These are phyloP conservation scores for Sporothrix globosa DNA, from an alignment of 2,329 filamentous ascomycete genomes.

Conservation along the genomic window DNA sequence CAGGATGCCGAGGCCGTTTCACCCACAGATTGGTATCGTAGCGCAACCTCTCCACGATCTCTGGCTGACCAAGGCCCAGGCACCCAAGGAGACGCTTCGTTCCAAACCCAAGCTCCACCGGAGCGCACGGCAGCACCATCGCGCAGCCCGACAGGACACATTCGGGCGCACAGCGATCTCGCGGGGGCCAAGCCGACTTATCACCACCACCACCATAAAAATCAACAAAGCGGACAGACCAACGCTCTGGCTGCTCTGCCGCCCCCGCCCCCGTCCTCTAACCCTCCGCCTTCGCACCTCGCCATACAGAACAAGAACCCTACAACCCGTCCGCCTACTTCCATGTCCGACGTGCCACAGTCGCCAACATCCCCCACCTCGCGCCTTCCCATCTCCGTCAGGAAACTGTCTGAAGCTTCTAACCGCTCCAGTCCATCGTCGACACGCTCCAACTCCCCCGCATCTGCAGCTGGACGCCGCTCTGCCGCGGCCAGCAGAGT, in stretches of 20 bases:
- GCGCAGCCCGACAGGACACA: conserved; percentile 42
- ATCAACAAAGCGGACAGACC: conserved; percentile 4
- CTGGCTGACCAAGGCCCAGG: neutral
- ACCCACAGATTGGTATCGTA: conserved; percentile 67
- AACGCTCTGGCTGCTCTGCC: neutral
- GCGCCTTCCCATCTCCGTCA: conserved; percentile 46
- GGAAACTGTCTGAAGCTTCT: conserved; percentile 50
- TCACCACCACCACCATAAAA: conserved; percentile 5
- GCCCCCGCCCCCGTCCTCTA: conserved; percentile 16
- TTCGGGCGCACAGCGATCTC: conserved; percentile 64
- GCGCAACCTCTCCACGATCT: conserved; percentile 34
- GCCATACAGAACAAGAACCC: conserved; percentile 11
- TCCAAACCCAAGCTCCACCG: neutral
- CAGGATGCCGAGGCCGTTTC: conserved; percentile 63
- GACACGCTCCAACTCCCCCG: conserved; percentile 61
- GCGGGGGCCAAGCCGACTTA: conserved; percentile 36
- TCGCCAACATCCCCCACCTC: conserved; percentile 43
- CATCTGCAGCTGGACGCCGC: conserved; percentile 47
- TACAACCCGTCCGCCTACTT: conserved; percentile 1
- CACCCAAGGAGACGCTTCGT: neutral
- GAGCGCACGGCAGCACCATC: neutral
- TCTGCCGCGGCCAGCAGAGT: conserved; percentile 24
- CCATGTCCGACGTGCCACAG: conserved; percentile 28
- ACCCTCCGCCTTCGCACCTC: conserved; percentile 24
- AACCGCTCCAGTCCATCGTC: conserved; percentile 55